phyloP scores from a whole-genome alignment of 2,329 filamentous ascomycete species.

The Lasiodiplodia citricola region DNA sequence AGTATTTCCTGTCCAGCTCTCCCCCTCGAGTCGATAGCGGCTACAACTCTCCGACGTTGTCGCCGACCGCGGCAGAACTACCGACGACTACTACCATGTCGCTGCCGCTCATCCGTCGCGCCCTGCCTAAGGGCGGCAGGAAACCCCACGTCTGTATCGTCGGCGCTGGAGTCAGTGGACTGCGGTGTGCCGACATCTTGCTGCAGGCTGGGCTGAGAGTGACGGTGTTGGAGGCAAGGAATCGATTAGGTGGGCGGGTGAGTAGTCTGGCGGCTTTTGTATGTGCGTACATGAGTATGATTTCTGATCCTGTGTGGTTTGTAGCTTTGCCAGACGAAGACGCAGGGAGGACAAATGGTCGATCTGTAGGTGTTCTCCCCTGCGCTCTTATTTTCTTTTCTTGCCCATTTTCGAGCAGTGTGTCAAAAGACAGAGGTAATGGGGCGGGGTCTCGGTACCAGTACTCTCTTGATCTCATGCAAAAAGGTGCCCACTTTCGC shows the following conservation, averaged over 20 bases:
- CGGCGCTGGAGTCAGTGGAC: conserved; percentile 71
- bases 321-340: conserved; percentile 55
- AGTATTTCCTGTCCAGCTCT: conserved; percentile 29
- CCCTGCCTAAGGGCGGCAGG: conserved; percentile 43
- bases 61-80: background rate
- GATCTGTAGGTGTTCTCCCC: conserved; percentile 57
- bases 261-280: conserved; percentile 27
- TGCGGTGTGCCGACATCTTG: conserved; percentile 73
- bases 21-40: conserved; percentile 26
- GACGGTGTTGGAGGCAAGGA: conserved; percentile 71
- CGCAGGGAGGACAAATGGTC: conserved; percentile 56
- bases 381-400: background rate
- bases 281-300: conserved; percentile 13
- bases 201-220: conserved; percentile 69
- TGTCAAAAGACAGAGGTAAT: background rate
- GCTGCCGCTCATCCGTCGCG: conserved; percentile 38
- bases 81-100: background rate
- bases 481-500: background rate
- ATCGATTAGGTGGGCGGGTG: conserved; percentile 71
- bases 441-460: background rate
- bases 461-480: conserved; percentile 11
- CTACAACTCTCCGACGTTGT: conserved; percentile 15
- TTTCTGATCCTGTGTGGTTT: conserved; percentile 21
- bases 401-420: background rate
- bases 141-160: conserved; percentile 68